A percentile compares a stretch with the other conserved stretches of the same genome.
Evolutionary conservation across 1,284 basidiomycete species (phyloP).

Genomic region (Melampsora americana): DNA sequence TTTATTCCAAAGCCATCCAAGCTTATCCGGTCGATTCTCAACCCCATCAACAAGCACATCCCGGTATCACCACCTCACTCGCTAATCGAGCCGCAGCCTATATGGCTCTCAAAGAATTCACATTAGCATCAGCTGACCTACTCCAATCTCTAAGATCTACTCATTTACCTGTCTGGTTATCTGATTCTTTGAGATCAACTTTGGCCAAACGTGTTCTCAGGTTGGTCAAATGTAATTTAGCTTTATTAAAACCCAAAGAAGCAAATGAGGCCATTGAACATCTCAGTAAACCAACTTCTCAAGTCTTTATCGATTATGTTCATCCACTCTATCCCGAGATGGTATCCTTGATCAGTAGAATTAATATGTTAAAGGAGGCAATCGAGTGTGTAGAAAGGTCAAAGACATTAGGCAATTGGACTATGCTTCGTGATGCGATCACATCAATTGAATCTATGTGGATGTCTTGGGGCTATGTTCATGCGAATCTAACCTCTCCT

Average conservation of each 20-base stretch:
- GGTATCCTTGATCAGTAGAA: neutral
- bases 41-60: neutral
- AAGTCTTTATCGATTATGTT: neutral
- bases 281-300: neutral
- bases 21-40: neutral
- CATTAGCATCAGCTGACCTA: neutral
- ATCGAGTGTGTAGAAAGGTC: neutral
- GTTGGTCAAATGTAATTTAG: constrained; percentile 19
- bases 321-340: neutral
- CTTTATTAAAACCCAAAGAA: neutral
- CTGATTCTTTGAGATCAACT: neutral
- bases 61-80: constrained; percentile 12
- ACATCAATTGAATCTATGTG: neutral
- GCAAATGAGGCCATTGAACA: neutral
- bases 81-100: constrained; percentile 23
- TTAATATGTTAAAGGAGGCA: neutral
- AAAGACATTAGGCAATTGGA: neutral
- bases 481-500: neutral
- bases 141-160: constrained; percentile 9
- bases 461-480: constrained; percentile 4
- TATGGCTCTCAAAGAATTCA: constrained; percentile 12
- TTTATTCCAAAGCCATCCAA: too few relatives aligned
- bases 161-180: neutral
- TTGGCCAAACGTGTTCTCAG: constrained; percentile 29
- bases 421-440: neutral